phyloP scores from a whole-genome alignment of 2,329 filamentous ascomycete species.

The Stenocarpella maydis region DNA sequence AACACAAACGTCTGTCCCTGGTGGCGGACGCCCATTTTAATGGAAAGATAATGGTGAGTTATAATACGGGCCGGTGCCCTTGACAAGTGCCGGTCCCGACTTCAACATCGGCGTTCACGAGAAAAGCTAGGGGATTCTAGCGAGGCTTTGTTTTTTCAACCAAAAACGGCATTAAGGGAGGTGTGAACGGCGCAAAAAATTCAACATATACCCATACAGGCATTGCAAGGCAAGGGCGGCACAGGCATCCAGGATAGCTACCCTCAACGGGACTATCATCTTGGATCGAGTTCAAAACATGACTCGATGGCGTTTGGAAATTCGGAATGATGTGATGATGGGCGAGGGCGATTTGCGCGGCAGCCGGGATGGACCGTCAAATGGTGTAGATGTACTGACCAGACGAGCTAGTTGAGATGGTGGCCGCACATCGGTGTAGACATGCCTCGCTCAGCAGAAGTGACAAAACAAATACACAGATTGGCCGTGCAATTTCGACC shows the following conservation, averaged over 20 bases:
- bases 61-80: constrained; percentile 42
- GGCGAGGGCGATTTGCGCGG: constrained; percentile 8
- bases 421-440: background rate
- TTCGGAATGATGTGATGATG: constrained; percentile 25
- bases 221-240: constrained; percentile 33
- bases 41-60: constrained; percentile 28
- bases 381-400: constrained; percentile 17
- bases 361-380: background rate
- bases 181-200: constrained; percentile 35
- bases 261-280: constrained; percentile 37
- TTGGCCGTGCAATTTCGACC: background rate
- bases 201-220: constrained; percentile 39
- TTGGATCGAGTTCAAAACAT: constrained; percentile 31
- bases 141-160: constrained; percentile 36
- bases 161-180: constrained; percentile 34
- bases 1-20: constrained; percentile 37
- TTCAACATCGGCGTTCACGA: constrained; percentile 65
- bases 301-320: constrained; percentile 32
- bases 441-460: constrained; percentile 5
- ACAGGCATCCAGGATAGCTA: constrained; percentile 33
- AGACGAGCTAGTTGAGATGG: background rate
- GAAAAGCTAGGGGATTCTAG: constrained; percentile 33
- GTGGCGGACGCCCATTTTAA: constrained; percentile 43
- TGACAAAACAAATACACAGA: constrained; percentile 1
- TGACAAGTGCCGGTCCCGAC: constrained; percentile 47